Conservation (phyloP, 768 basidiomycete genomes). For the Boletales sp. region DNA sequence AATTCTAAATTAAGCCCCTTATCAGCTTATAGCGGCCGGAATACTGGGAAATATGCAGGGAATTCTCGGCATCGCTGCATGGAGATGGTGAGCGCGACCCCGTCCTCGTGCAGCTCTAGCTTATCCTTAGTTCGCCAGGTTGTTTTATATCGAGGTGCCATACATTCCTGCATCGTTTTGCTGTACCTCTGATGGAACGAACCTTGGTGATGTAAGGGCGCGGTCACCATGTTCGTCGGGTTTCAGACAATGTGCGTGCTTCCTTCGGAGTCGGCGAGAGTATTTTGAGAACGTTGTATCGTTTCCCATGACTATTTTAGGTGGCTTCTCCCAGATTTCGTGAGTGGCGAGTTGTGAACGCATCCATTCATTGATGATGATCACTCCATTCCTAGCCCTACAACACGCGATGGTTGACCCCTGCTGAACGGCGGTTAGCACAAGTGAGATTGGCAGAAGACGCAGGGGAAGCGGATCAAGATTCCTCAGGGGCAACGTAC, state of each 20-base stretch:
- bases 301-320: conserved; percentile 25
- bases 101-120: neutral
- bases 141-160: conserved; percentile 64
- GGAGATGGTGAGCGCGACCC: conserved; percentile 52
- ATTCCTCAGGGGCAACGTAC: conserved; percentile 55
- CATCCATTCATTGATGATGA: no score
- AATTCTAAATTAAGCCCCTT: neutral
- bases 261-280: no score
- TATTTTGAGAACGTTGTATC: no score
- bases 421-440: conserved; percentile 52
- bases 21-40: conserved; percentile 66
- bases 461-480: conserved; percentile 63
- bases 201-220: conserved; percentile 20
- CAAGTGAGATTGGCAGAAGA: conserved; percentile 66
- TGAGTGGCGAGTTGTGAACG: conserved; percentile 24
- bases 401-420: conserved; percentile 59
- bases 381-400: conserved; percentile 39
- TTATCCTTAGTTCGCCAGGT: conserved; percentile 36
- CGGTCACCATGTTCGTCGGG: conserved; percentile 59
- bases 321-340: conserved; percentile 61
- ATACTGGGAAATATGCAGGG: conserved; percentile 72
- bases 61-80: conserved; percentile 59
- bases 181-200: no score
- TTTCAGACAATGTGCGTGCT: conserved; percentile 45
- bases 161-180: no score